Conservation (phyloP, 2,329 filamentous ascomycete genomes). For the Kalmusia sp. region DNA sequence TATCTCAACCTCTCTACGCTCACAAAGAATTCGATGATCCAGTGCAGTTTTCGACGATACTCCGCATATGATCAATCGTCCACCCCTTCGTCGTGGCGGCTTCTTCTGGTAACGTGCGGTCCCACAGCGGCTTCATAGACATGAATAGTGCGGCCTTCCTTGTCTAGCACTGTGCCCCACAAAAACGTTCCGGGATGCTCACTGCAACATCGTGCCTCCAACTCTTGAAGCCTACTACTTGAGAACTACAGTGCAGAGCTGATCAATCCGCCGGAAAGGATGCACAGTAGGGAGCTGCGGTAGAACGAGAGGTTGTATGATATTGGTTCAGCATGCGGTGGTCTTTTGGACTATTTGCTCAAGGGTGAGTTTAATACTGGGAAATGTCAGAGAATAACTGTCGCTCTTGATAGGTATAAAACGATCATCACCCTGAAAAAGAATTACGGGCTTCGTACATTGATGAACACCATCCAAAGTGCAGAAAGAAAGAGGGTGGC, state of each 20-base stretch:
- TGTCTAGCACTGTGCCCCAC: background rate
- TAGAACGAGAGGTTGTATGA: background rate
- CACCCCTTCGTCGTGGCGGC: too few species aligned
- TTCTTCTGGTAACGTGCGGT: too few species aligned
- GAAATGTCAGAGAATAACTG: background rate
- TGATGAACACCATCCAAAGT: background rate
- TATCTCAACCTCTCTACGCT: conserved; percentile 10
- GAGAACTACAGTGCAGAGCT: too few species aligned
- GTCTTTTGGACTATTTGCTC: background rate
- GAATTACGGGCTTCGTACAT: background rate
- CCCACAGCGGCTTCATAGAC: too few species aligned
- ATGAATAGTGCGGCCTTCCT: background rate
- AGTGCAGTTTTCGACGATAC: too few species aligned
- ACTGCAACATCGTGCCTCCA: background rate
- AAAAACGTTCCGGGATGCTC: background rate
- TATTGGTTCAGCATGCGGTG: background rate
- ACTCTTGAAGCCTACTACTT: background rate
- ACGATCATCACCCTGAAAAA: background rate
- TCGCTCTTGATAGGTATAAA: background rate
- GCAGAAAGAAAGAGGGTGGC: background rate
- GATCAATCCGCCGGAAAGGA: too few species aligned
- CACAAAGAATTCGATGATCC: too few species aligned
- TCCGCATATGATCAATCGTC: too few species aligned
- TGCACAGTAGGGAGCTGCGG: background rate
- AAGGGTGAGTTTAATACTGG: background rate